Evolutionary conservation across 2,329 filamentous ascomycete genomes (phyloP).

Genomic region (Arachnopeziza araneosa): DNA sequence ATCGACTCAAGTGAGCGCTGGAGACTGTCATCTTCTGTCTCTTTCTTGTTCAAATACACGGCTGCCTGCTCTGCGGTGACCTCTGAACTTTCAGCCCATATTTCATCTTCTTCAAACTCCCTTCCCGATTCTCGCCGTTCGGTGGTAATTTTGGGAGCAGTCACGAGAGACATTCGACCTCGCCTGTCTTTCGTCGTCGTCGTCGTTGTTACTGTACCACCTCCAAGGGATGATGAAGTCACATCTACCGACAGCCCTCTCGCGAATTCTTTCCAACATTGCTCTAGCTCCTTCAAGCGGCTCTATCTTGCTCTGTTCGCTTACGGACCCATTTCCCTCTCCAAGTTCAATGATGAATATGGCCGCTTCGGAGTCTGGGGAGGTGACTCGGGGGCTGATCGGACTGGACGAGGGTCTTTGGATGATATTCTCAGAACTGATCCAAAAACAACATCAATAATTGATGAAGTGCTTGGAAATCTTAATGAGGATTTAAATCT

Average conservation of each 20-base stretch:
- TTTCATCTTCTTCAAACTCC: no score
- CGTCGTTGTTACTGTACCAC: no score
- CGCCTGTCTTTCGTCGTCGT: no score
- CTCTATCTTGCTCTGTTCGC: neutral
- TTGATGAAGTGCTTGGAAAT: neutral
- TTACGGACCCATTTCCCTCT: neutral
- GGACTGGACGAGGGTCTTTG: neutral
- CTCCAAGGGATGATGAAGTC: no score
- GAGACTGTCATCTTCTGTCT: slow-evolving; percentile 79
- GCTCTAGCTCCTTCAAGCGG: neutral
- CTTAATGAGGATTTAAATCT: neutral
- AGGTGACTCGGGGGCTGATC: neutral
- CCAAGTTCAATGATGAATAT: slow-evolving; percentile 1
- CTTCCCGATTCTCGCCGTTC: no score
- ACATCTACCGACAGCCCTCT: neutral
- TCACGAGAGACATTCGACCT: no score
- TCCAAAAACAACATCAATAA: neutral
- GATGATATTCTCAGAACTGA: neutral
- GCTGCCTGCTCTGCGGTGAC: slow-evolving; percentile 96
- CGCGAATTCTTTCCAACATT: neutral
- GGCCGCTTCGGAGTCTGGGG: neutral
- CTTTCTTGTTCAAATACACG: slow-evolving; percentile 83
- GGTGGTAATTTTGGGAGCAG: no score
- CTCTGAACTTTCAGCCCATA: no score
- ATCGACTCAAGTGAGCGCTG: slow-evolving; percentile 73